Base-by-base conservation (phyloP, 1,139 yeast species). In the Sugiyamaella neomexicana region DNA sequence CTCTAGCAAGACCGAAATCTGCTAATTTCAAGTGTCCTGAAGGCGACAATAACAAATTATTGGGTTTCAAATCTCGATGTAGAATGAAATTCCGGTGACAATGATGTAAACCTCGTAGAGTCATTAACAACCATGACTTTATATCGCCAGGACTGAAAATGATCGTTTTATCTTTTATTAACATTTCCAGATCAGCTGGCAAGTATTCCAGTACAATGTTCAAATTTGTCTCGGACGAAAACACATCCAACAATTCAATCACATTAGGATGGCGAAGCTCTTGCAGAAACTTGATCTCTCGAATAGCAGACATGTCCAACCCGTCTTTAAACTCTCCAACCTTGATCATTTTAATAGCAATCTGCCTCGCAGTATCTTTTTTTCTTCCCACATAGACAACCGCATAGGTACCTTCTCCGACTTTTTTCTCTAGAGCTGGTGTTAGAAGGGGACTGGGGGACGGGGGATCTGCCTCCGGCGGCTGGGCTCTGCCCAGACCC, bases 341-440 rank as follows among this genome's bases (percentile, higher is more conserved):
- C 67, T 95, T 93, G 77, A 95, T 93, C 74, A 90, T 97, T 68
- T 95, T 95, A 60, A 95, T 86, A 62, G 99, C 99, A 37, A 93
- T 85, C 55, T 78, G 77, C 53, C 93, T 73, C 15, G 75, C 72
- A 9, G 84, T 77, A 39, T 81, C 72, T 23, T 79, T 57, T 54
- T 72, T 69, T 29, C 63, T 65, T 0, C 97, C 98, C 15, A 93
- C 77, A 66, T 87, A 93, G 1, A 95, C 99, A 56, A 91, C 96
- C 46, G 99, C 99, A 76, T 93, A 95, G 0, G 99, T 95, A 72
- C 99, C 99, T 74, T 95, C 99, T 68, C 99, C 99, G 27, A 93
- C 97, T 69, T 91, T 91, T 62, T 81, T 82, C 57, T 89, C 95
- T 70, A 50, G 3, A 16, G 20, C 17, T 16, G 15, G 20, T 27